Evolutionary conservation across 2,329 filamentous ascomycete genomes (phyloP).

Genomic region (Verruconis gallopava): DNA sequence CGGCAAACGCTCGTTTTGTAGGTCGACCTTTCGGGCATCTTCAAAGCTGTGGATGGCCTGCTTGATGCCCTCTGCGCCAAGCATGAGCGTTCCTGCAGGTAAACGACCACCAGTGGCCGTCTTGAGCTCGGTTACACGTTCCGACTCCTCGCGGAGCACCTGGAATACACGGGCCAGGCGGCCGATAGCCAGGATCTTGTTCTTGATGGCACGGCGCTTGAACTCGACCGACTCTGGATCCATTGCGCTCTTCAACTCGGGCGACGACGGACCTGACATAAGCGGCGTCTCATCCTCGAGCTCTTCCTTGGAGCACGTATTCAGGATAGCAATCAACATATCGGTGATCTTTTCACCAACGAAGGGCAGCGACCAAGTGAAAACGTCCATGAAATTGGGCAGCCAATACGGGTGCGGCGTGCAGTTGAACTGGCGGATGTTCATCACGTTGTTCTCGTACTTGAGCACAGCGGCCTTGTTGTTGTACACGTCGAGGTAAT

Average conservation of each 20-base stretch:
- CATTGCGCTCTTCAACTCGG: conserved; percentile 44
- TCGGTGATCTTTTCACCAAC: conserved; percentile 98
- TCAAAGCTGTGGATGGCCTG: conserved; percentile 95
- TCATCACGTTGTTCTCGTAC: conserved; percentile 99
- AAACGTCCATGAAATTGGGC: conserved; percentile 99
- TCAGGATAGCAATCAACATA: conserved; percentile 97
- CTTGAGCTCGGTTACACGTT: conserved; percentile 94
- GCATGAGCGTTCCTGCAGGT: conserved; percentile 91
- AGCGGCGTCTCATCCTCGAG: conserved; percentile 65
- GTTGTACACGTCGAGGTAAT: conserved; percentile 99
- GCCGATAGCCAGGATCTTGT: conserved; percentile 97
- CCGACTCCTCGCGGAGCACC: conserved; percentile 91
- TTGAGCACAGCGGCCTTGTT: conserved; percentile 98
- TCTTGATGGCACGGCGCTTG: conserved; percentile 95
- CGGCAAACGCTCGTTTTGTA: conserved; percentile 90
- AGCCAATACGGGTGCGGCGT: conserved; percentile 99
- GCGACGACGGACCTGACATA: conserved; percentile 59
- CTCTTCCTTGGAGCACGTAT: conserved; percentile 96
- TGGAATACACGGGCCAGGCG: conserved; percentile 96
- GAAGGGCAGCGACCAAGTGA: conserved; percentile 98
- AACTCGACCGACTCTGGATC: conserved; percentile 84
- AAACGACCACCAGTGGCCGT: conserved; percentile 86
- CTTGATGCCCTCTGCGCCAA: conserved; percentile 96
- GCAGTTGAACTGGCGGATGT: conserved; percentile 99
- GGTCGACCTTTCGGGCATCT: conserved; percentile 88